phyloP scores from a whole-genome alignment of 495 filamentous ascomycete genomes.

The Chaetomium tenue region DNA sequence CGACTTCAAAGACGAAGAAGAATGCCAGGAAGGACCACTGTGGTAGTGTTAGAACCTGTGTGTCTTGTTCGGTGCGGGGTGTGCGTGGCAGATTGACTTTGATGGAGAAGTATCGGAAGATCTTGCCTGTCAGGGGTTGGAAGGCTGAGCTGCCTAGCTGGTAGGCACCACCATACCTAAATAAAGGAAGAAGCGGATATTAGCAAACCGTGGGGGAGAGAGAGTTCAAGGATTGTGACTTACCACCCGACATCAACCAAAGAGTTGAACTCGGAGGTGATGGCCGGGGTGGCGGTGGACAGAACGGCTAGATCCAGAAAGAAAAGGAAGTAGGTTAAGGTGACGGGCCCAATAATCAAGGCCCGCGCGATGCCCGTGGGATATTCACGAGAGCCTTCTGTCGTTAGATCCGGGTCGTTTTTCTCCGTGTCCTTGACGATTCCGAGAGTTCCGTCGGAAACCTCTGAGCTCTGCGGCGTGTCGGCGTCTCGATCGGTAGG shows the following conservation, averaged over 20 bases:
- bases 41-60: background rate
- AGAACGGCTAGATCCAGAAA: background rate
- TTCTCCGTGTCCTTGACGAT: too few species aligned
- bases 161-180: slow-evolving; percentile 52
- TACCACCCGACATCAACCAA: background rate
- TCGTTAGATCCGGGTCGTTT: too few species aligned
- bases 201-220: too few species aligned
- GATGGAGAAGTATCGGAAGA: slow-evolving; percentile 44
- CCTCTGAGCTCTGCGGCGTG: too few species aligned
- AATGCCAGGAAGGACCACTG: slow-evolving; percentile 40
- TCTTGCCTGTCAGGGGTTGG: slow-evolving; percentile 47
- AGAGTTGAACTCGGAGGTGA: slow-evolving; percentile 40
- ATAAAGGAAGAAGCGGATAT: slow-evolving; percentile 27
- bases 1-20: slow-evolving; percentile 42
- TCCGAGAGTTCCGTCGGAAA: too few species aligned
- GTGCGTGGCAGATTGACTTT: slow-evolving; percentile 28
- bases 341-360: background rate
- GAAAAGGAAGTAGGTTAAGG: slow-evolving; percentile 3
- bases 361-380: background rate
- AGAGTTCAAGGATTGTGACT: too few species aligned
- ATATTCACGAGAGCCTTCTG: too few species aligned
- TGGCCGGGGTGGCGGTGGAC: slow-evolving; percentile 19
- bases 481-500: too few species aligned
- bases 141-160: slow-evolving; percentile 47
- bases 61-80: background rate